These are phyloP conservation scores for Centella asiatica DNA, from an alignment of 129 eudicot species.

Conservation along the genomic window DNA sequence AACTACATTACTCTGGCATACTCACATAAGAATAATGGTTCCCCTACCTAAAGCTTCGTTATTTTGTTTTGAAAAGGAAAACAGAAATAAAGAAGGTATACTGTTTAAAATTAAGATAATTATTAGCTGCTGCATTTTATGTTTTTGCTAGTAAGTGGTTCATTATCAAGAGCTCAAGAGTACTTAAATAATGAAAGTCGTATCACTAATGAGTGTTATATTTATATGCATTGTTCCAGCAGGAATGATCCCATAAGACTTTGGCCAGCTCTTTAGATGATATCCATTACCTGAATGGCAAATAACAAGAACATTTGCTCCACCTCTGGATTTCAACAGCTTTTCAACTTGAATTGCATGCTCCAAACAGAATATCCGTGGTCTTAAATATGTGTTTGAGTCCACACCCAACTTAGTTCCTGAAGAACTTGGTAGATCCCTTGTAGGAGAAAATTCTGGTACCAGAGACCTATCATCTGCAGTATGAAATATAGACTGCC, in stretches of 20 bases:
- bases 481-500: slow-evolving; percentile 14
- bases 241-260: background rate
- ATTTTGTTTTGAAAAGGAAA: background rate
- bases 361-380: slow-evolving; percentile 85
- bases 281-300: slow-evolving; percentile 85
- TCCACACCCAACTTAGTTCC: slow-evolving; percentile 17
- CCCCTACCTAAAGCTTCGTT: too few relatives aligned
- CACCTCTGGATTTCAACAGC: slow-evolving; percentile 64
- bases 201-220: too few relatives aligned
- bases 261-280: background rate
- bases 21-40: too few relatives aligned
- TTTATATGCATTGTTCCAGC: background rate
- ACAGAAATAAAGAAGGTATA: too few relatives aligned
- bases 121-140: too few relatives aligned
- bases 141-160: too few relatives aligned
- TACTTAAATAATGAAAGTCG: too few relatives aligned
- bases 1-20: too few relatives aligned
- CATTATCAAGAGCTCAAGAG: too few relatives aligned
- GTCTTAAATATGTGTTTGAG: slow-evolving; percentile 56
- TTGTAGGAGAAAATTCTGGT: slow-evolving; percentile 1
- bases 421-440: slow-evolving; percentile 20
- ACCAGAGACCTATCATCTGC: slow-evolving; percentile 15
- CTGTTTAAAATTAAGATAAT: too few relatives aligned
- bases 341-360: slow-evolving; percentile 77
- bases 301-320: slow-evolving; percentile 74